phyloP scores from a whole-genome alignment of 345 rosid genomes.

The Eucalyptus urophylla region DNA sequence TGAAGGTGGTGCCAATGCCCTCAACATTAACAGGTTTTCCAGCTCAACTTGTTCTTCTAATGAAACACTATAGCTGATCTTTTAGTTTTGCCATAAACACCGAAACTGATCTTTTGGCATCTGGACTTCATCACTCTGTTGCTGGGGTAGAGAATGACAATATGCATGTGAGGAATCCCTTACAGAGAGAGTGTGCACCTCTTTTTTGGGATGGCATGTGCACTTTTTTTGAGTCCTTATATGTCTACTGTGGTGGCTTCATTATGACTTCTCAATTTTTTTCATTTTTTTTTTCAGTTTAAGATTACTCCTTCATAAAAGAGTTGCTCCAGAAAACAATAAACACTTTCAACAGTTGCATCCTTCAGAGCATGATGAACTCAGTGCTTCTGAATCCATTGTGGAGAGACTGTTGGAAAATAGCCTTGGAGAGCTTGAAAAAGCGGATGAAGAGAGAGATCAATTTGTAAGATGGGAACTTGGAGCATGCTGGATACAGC shows the following conservation, averaged over 20 bases:
- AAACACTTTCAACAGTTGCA: constrained; percentile 28
- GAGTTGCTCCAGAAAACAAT: constrained; percentile 32
- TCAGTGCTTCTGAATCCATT: constrained; percentile 39
- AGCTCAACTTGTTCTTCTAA: background rate
- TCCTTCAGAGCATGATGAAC: constrained; percentile 42
- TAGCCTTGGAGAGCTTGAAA: constrained; percentile 77
- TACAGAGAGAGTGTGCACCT: background rate
- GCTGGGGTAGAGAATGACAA: background rate
- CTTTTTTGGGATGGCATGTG: background rate
- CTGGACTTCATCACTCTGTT: background rate
- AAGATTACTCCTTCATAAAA: constrained; percentile 72
- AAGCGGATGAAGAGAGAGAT: constrained; percentile 34
- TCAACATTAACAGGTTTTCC: constrained; percentile 79
- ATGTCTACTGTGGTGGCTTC: background rate
- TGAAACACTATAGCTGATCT: background rate
- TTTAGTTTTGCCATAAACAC: background rate
- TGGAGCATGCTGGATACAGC: constrained; percentile 99
- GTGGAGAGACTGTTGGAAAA: constrained; percentile 69
- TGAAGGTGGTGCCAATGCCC: constrained; percentile 98
- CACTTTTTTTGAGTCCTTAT: background rate
- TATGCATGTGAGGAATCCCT: background rate
- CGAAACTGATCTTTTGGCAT: background rate
- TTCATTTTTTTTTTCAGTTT: constrained; percentile 35
- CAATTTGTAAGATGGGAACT: constrained; percentile 93
- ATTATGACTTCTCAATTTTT: background rate